Evolutionary conservation across 805 yeast species (phyloP), one percentile per base, ranked within the genome.

Genomic region (Candida arabinofermentans): DNA sequence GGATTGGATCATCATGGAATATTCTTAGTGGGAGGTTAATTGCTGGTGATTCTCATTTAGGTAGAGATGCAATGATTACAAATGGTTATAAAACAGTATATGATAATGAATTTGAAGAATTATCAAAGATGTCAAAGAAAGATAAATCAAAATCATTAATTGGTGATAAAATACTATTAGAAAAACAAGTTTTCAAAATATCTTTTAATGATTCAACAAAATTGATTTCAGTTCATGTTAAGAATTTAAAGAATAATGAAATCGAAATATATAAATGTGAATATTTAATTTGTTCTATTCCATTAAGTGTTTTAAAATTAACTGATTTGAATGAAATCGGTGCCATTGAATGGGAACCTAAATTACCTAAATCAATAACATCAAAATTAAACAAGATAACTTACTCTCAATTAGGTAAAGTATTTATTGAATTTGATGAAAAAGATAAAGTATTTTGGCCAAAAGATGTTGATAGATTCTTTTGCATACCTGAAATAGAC

Each of bases 1-100:
- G 95, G 91, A 79, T 79, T 55, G 96, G 95, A 1, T 69, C 82
- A 18, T 71, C 81, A 24, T 79, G 88, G 79, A 75, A 74, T 22
- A 62, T 59, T 21, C 64, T 82, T 35, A 82, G 93, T 54, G 82
- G 82, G 2, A 76, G 79, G 48, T 76, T 75, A 46, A 46, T 57
- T 21, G 36, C 83, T 0, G 65, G 70, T 8, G 67, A 41, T 27
- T 10, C 26, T 4, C 58, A 54, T 38, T 27, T 35, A 13, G 96
- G 96, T 4, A 71, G 96, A 51, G 80, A 88, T 58, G 81, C 88
- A 0, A 70, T 78, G 54, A 81, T 82, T 36, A 55, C 69, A 34
- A 73, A 75, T 50, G 86, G 86, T 2, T 83, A 79, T 58, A 71
- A 67, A 26, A 62, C 57, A 4, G 59, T 63, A 9, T 58, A 52